Conservation (phyloP, 257 asterid genomes). For the Nicotiana paniculata region DNA sequence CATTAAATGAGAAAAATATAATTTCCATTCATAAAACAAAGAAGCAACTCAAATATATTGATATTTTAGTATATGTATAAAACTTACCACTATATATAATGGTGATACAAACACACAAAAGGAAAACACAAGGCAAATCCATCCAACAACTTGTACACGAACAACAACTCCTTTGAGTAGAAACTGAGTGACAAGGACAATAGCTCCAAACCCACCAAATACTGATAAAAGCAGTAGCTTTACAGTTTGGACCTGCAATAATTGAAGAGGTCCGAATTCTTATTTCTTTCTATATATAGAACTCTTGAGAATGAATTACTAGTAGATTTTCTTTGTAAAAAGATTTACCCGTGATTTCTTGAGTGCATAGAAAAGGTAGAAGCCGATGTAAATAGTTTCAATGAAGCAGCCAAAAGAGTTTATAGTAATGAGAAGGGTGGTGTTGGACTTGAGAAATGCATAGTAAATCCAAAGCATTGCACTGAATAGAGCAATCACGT, state of each 20-base stretch:
- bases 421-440: constrained; percentile 44
- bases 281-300: not conserved
- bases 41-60: no score
- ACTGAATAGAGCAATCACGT: constrained; percentile 34
- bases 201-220: constrained; percentile 35
- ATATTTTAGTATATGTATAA: not conserved
- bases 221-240: constrained; percentile 24
- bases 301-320: not conserved
- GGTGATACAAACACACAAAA: constrained; percentile 54
- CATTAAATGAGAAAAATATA: not conserved
- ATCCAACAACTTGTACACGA: constrained; percentile 44
- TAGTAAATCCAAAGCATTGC: constrained; percentile 48
- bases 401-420: constrained; percentile 39
- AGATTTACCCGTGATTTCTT: constrained; percentile 32
- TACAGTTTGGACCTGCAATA: constrained; percentile 40
- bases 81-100: constrained; percentile 47
- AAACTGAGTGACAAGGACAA: constrained; percentile 29
- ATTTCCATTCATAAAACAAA: not conserved
- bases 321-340: not conserved
- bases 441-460: constrained; percentile 35
- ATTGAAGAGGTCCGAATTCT: not conserved
- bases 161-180: constrained; percentile 19
- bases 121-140: constrained; percentile 40
- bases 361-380: constrained; percentile 35
- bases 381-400: constrained; percentile 32